Conservation (phyloP, 2,329 filamentous ascomycete genomes). For the Neopestalotiopsis sp. region DNA sequence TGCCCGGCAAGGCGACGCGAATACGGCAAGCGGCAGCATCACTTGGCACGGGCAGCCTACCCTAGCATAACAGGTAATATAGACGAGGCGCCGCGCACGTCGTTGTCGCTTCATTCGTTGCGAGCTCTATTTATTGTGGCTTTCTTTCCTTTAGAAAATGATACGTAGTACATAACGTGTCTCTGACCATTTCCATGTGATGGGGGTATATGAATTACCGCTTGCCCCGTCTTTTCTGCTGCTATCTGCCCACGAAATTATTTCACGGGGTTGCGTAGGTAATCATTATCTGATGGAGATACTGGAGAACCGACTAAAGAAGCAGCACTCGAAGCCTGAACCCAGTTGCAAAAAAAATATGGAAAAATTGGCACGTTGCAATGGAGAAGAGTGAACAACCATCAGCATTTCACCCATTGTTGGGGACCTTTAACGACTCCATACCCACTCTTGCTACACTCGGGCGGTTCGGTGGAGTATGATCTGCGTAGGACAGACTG, state of each 20-base stretch:
- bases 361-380: neutral
- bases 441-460: neutral
- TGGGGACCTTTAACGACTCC: neutral
- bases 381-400: neutral
- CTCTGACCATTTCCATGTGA: too few relatives aligned
- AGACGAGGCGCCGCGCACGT: too few relatives aligned
- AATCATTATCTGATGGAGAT: conserved; percentile 3
- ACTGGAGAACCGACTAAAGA: neutral
- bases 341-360: neutral
- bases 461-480: neutral
- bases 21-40: neutral
- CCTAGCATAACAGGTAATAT: too few relatives aligned
- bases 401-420: neutral
- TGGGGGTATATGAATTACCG: too few relatives aligned
- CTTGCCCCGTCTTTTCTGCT: neutral
- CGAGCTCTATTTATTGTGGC: too few relatives aligned
- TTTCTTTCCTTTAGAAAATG: too few relatives aligned
- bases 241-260: neutral
- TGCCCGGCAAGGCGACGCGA: neutral
- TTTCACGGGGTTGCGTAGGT: neutral
- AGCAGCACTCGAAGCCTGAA: neutral
- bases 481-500: neutral
- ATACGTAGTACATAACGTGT: too few relatives aligned
- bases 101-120: too few relatives aligned
- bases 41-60: neutral